Conservation (phyloP, 257 asterid genomes). For the Plantago major region DNA sequence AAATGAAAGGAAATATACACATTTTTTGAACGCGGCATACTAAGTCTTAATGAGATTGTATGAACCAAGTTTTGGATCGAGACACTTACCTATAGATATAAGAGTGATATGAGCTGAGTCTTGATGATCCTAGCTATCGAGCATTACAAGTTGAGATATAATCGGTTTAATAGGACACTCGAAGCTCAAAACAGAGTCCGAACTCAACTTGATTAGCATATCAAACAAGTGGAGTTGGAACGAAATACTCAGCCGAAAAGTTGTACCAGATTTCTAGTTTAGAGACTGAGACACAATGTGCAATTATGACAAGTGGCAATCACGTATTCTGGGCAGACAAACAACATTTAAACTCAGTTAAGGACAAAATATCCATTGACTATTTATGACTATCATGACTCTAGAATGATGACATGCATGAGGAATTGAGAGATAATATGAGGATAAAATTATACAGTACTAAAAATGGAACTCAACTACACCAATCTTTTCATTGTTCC, state of each 20-base stretch:
- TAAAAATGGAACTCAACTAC: constrained; percentile 19
- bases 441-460: constrained; percentile 8
- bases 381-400: background rate
- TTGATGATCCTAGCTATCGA: too few species aligned
- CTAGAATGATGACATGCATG: constrained; percentile 37
- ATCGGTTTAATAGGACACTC: background rate
- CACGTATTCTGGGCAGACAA: background rate
- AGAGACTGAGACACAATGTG: too few species aligned
- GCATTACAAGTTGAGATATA: too few species aligned
- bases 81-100: too few species aligned
- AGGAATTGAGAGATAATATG: constrained; percentile 26
- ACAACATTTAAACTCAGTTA: background rate
- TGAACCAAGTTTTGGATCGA: too few species aligned
- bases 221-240: background rate
- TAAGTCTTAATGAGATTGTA: too few species aligned
- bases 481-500: background rate
- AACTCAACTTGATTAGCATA: background rate
- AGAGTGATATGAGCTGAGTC: too few species aligned
- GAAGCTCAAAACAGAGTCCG: background rate
- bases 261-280: too few species aligned
- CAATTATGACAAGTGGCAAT: background rate
- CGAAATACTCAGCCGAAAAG: background rate
- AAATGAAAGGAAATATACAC: too few species aligned
- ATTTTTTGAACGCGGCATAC: too few species aligned
- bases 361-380: background rate